phyloP scores from a whole-genome alignment of 2,329 filamentous ascomycete species.

The Ophiocordyceps robertsii region DNA sequence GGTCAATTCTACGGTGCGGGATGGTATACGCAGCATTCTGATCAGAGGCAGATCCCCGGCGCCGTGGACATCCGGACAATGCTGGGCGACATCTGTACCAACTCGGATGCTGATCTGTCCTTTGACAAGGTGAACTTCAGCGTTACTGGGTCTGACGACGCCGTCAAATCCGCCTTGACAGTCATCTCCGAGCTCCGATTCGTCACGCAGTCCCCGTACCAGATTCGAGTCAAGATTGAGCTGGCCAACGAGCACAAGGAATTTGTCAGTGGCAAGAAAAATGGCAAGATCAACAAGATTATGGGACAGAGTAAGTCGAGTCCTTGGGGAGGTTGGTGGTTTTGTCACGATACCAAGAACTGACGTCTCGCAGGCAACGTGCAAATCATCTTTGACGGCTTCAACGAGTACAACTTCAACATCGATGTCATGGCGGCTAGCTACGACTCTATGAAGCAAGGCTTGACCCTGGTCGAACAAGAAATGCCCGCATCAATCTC shows the following conservation, averaged over 20 bases:
- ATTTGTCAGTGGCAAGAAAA: slow-evolving; percentile 98
- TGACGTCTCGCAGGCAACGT: slow-evolving; percentile 54
- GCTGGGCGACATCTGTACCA: slow-evolving; percentile 90
- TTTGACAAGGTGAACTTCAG: slow-evolving; percentile 93
- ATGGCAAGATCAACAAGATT: slow-evolving; percentile 99
- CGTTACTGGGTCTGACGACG: slow-evolving; percentile 89
- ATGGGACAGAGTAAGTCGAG: slow-evolving; percentile 73
- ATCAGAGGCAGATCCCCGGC: slow-evolving; percentile 46
- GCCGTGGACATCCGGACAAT: slow-evolving; percentile 73
- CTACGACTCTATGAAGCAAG: slow-evolving; percentile 90
- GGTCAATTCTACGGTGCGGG: slow-evolving; percentile 96
- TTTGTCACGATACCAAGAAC: background rate
- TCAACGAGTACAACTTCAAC: slow-evolving; percentile 99
- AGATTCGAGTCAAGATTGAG: slow-evolving; percentile 96
- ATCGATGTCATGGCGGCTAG: slow-evolving; percentile 90
- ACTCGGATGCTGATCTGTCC: slow-evolving; percentile 85
- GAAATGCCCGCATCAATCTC: slow-evolving; percentile 99
- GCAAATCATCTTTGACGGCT: slow-evolving; percentile 97
- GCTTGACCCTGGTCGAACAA: slow-evolving; percentile 84
- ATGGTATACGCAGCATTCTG: slow-evolving; percentile 81
- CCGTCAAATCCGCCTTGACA: slow-evolving; percentile 87
- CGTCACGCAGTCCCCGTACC: slow-evolving; percentile 73
- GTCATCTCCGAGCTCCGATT: slow-evolving; percentile 89
- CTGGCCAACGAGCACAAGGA: slow-evolving; percentile 99
- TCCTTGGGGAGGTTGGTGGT: background rate